phyloP scores from a whole-genome alignment of 1,284 basidiomycete genomes.

The Cutaneotrichosporon arboriforme region DNA sequence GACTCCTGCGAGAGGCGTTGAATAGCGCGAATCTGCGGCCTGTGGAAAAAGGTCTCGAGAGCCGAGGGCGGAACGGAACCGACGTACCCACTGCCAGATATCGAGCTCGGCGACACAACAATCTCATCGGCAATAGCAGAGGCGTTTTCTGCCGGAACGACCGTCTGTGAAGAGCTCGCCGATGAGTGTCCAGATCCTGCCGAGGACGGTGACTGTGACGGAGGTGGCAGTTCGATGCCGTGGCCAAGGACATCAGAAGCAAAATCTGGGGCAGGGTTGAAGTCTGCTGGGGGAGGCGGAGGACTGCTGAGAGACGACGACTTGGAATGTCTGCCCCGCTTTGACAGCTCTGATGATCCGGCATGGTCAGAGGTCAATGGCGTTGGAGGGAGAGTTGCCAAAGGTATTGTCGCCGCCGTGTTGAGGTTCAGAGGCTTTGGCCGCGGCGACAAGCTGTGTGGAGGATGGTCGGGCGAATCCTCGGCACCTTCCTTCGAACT shows the following conservation, averaged over 20 bases:
- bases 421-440: too few species aligned
- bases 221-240: conserved; percentile 16
- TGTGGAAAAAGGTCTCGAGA: background rate
- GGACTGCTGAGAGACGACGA: conserved; percentile 12
- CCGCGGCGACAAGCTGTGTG: too few species aligned
- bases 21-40: conserved; percentile 25
- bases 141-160: background rate
- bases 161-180: background rate
- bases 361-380: too few species aligned
- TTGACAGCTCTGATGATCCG: too few species aligned
- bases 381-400: too few species aligned
- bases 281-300: conserved; percentile 33
- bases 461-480: too few species aligned
- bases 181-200: background rate
- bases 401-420: too few species aligned
- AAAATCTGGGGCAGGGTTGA: conserved; percentile 37
- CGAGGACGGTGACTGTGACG: background rate
- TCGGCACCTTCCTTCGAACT: too few species aligned
- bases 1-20: conserved; percentile 35
- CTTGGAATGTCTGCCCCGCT: background rate
- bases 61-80: background rate
- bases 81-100: too few species aligned
- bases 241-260: conserved; percentile 15
- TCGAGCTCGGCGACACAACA: too few species aligned
- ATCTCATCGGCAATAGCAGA: background rate